Evolutionary conservation across 352 stramenopile species (phyloP), one percentile per base, ranked within the genome.

Genomic region (Globisporangium iwayamae): DNA sequence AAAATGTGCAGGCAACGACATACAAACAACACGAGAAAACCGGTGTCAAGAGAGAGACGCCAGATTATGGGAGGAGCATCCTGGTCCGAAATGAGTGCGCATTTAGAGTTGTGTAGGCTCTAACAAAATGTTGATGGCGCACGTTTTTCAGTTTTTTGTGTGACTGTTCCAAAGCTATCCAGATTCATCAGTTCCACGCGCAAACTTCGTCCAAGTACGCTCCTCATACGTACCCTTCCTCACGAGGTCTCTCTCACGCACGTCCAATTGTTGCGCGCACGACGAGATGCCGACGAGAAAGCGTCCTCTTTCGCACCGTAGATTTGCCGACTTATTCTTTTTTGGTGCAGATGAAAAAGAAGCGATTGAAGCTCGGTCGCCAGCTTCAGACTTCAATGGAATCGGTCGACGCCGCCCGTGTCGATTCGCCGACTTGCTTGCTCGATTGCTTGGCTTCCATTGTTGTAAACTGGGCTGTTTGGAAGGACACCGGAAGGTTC

Each of bases 371-470:
- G 28, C 25, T 41, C 18, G 48, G 14, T 16, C 16, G 7, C 32
- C 16, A 28, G 56, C 56, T 61, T 61, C 56, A 61, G 56, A 61
- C 56, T 61, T 61, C 39, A 53, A 61, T 28, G 36, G 13, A n/a
- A 22, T 61, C 45, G 38, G 56, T 61, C 56, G 56, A 61, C 56
- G 56, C 38, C 38, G 13, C 25, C 4, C 2, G 56, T 61, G 56
- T 61, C 56, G 55, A 61, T 61, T 41, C 4, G 38, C 34, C 34
- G 3, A 39, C 34, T 39, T 41, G 36, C 36, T 41, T 4, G 36
- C 36, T 41, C 9, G 9, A 41, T 8, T 36, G 32, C 9, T 14
- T 4, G 36, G 36, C 32, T 41, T 50, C 18, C 38, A 22, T 25
- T 18, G 48, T 60, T 18, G 0, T 56, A 41, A 14, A 14, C 36